Base-by-base conservation (phyloP, 2,329 filamentous ascomycete species). In the Colletotrichum truncatum region DNA sequence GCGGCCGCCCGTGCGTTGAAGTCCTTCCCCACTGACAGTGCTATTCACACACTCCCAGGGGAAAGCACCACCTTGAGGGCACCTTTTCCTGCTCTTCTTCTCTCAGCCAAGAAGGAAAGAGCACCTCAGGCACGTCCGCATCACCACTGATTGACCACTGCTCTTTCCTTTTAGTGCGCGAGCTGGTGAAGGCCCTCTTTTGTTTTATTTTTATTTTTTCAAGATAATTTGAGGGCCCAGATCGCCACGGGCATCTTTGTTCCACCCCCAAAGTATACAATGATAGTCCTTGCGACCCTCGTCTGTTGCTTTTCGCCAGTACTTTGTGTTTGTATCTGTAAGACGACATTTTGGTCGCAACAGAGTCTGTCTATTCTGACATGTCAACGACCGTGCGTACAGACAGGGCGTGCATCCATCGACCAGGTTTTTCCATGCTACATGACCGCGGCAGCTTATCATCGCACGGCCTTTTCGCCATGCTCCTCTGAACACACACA, bases 1-100 rank as follows among this genome's bases (percentile, higher is more conserved):
- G 63, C 63, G 63, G 63, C 57, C 63, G 63, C 63, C 58, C 39
- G 57, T 66, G 51, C 57, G 58, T 55, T 30, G 21, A 65, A 25
- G 43, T 48, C 30, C 6, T 34, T 32, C 26, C 9, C 26, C 46
- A 30, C 46, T 30, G 28, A 30, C 46, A 25, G 11, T 18, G 25
- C 49, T 10, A 12, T n/a, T n/a, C n/a, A n/a, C n/a, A n/a, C n/a
- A n/a, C n/a, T n/a, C n/a, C n/a, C n/a, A n/a, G 36, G 14, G 36
- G 36, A 38, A 38, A 16, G 36, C 12, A 38, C 36, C 14, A 38
- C 14, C 16, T n/a, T 38, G 36, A n/a, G n/a, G n/a, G 36, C 36
- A n/a, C 36, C 14, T 38, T 12, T n/a, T 38, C 36, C 36, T 38
- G 36, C 14, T n/a, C n/a, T n/a, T n/a, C 36, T 12, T 38, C 36